Evolutionary conservation across 208 protist species (phyloP).

Genomic region (Trypanosoma cruzi): DNA sequence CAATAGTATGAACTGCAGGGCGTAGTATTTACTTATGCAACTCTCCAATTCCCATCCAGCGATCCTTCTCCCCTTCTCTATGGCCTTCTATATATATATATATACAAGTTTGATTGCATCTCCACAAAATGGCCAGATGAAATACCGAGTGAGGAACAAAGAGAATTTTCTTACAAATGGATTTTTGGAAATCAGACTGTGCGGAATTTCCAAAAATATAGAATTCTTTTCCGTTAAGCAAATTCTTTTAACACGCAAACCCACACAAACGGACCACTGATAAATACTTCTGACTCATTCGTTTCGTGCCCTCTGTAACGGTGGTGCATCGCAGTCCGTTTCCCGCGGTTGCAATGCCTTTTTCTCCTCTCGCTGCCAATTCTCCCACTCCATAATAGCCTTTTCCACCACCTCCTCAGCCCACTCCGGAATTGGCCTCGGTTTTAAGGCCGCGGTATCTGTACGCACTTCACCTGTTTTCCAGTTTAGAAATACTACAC

Average conservation of each 20-base stretch:
- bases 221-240: not conserved
- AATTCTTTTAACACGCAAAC: not conserved
- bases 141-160: not conserved
- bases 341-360: not conserved
- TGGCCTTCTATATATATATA: too few relatives aligned
- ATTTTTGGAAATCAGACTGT: too few relatives aligned
- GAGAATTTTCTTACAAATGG: not conserved
- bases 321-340: slow-evolving; percentile 4
- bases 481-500: slow-evolving; percentile 32
- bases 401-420: slow-evolving; percentile 27
- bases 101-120: too few relatives aligned
- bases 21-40: too few relatives aligned
- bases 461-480: slow-evolving; percentile 26
- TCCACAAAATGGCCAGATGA: too few relatives aligned
- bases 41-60: too few relatives aligned
- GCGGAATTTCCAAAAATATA: too few relatives aligned
- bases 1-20: too few relatives aligned
- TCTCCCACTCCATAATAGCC: slow-evolving; percentile 21
- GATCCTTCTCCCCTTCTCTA: too few relatives aligned
- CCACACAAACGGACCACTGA: too few relatives aligned
- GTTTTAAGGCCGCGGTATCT: slow-evolving; percentile 20
- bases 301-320: slow-evolving; percentile 9
- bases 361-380: slow-evolving; percentile 14
- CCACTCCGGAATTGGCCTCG: slow-evolving; percentile 21
- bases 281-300: not conserved